These are phyloP conservation scores for Cytospora piceicola DNA, from an alignment of 2,329 filamentous ascomycete species.

Conservation along the genomic window DNA sequence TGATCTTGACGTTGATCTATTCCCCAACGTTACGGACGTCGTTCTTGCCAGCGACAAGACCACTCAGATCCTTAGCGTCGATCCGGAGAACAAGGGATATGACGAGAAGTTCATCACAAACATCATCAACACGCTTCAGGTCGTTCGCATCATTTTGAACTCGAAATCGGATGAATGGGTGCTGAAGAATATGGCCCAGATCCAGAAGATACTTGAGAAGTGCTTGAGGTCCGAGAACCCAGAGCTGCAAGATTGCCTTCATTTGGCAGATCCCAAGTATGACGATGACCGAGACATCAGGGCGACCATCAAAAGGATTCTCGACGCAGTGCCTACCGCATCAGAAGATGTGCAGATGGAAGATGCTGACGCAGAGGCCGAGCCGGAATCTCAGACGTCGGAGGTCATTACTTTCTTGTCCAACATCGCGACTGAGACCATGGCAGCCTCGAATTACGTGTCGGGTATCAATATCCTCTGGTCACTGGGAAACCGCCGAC, in stretches of 20 bases:
- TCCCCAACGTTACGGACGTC: slow-evolving; percentile 86
- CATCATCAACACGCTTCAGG: slow-evolving; percentile 92
- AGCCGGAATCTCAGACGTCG: slow-evolving; percentile 77
- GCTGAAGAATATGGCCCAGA: slow-evolving; percentile 70
- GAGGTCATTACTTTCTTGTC: slow-evolving; percentile 87
- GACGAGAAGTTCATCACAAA: slow-evolving; percentile 83
- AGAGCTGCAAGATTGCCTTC: slow-evolving; percentile 91
- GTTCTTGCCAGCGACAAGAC: slow-evolving; percentile 84
- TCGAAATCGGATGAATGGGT: slow-evolving; percentile 92
- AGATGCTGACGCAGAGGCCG: slow-evolving; percentile 81
- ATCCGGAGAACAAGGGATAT: slow-evolving; percentile 67
- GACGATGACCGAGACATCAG: slow-evolving; percentile 73
- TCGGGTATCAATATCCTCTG: slow-evolving; percentile 92
- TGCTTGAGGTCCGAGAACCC: slow-evolving; percentile 84
- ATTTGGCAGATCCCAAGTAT: slow-evolving; percentile 70
- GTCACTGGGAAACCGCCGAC: slow-evolving; percentile 84
- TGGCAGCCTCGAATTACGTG: slow-evolving; percentile 79
- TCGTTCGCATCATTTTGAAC: slow-evolving; percentile 86
- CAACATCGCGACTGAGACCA: slow-evolving; percentile 82
- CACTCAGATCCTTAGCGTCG: slow-evolving; percentile 59
- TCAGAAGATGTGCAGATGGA: slow-evolving; percentile 71
- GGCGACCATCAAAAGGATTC: slow-evolving; percentile 77
- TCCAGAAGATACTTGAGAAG: slow-evolving; percentile 91
- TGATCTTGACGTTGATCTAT: slow-evolving; percentile 88
- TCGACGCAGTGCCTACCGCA: slow-evolving; percentile 75